Conservation (phyloP, 805 yeast species). For the Kodamaea hsintzibuensis region DNA sequence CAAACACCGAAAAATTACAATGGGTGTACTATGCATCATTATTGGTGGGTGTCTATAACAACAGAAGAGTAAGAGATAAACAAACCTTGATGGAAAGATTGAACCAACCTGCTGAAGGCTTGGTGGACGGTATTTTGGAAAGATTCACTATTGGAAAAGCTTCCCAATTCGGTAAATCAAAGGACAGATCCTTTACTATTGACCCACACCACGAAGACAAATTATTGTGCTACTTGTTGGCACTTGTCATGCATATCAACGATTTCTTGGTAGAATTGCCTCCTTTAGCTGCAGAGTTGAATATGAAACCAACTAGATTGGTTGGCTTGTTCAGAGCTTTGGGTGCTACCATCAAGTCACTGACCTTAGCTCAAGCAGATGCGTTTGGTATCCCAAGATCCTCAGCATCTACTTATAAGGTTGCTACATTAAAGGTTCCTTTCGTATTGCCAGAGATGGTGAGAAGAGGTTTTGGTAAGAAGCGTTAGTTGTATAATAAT, state of each 20-base stretch:
- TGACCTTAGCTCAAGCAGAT: slow-evolving; percentile 73
- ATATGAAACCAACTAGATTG: slow-evolving; percentile 73
- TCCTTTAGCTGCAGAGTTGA: slow-evolving; percentile 82
- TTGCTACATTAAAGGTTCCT: slow-evolving; percentile 86
- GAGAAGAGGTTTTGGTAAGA: slow-evolving; percentile 47
- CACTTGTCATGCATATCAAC: slow-evolving; percentile 72
- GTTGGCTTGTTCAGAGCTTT: slow-evolving; percentile 70
- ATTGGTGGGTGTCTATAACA: slow-evolving; percentile 74
- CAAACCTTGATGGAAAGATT: slow-evolving; percentile 61
- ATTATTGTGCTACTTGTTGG: slow-evolving; percentile 75
- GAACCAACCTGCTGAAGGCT: slow-evolving; percentile 68
- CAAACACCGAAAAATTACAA: slow-evolving; percentile 60
- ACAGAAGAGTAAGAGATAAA: slow-evolving; percentile 62
- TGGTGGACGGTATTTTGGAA: slow-evolving; percentile 70
- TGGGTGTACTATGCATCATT: slow-evolving; percentile 79
- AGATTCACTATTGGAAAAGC: slow-evolving; percentile 70
- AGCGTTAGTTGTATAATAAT: not conserved
- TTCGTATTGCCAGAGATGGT: slow-evolving; percentile 84
- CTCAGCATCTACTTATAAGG: slow-evolving; percentile 63
- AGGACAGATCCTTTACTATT: slow-evolving; percentile 71
- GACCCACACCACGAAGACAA: slow-evolving; percentile 91
- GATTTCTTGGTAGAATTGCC: slow-evolving; percentile 72
- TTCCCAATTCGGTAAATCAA: slow-evolving; percentile 69
- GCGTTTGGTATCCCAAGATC: slow-evolving; percentile 66
- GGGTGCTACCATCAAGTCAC: slow-evolving; percentile 77